A percentile compares a stretch with the other conserved stretches of the same genome.
These are phyloP conservation scores for Alternaria consortialis DNA, from an alignment of 2,329 filamentous ascomycete species.

Conservation along the genomic window DNA sequence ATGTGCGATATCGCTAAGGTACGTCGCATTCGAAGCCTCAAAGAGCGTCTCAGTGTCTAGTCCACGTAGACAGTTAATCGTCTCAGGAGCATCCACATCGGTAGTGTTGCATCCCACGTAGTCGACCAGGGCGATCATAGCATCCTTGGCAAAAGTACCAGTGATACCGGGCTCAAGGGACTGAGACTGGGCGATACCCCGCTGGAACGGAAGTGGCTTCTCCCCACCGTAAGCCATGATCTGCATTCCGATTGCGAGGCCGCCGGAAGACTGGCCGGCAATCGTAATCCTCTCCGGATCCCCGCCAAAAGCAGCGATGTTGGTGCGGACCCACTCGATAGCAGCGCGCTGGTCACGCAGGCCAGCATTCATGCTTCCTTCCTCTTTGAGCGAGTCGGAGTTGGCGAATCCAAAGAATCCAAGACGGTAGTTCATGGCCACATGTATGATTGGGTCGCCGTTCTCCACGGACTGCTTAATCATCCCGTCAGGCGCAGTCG, in stretches of 20 bases:
- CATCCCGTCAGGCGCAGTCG: conserved; percentile 56
- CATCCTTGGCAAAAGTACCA: conserved; percentile 58
- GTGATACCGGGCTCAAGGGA: conserved; percentile 61
- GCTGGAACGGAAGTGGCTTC: conserved; percentile 40
- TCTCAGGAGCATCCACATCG: conserved; percentile 53
- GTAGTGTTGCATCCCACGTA: conserved; percentile 55
- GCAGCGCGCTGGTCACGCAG: conserved; percentile 52
- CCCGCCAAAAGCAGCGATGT: conserved; percentile 49
- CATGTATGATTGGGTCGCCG: conserved; percentile 51
- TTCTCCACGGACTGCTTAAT: conserved; percentile 58
- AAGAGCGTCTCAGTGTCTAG: conserved; percentile 57
- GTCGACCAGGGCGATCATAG: conserved; percentile 56
- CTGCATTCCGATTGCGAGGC: conserved; percentile 45
- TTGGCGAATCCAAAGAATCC: conserved; percentile 53
- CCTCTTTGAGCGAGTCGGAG: conserved; percentile 42
- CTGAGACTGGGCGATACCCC: conserved; percentile 55
- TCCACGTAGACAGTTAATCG: conserved; percentile 58
- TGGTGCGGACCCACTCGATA: conserved; percentile 52
- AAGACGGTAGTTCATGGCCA: conserved; percentile 50
- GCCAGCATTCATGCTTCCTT: conserved; percentile 50
- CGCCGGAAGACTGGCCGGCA: conserved; percentile 52
- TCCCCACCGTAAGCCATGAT: conserved; percentile 45
- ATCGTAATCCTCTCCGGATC: conserved; percentile 50
- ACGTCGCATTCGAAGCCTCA: conserved; percentile 56
- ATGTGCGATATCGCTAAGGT: conserved; percentile 47